Evolutionary conservation across 2,329 filamentous ascomycete species (phyloP), one percentile per base, ranked within the genome.

Genomic region (Alternaria viburni): DNA sequence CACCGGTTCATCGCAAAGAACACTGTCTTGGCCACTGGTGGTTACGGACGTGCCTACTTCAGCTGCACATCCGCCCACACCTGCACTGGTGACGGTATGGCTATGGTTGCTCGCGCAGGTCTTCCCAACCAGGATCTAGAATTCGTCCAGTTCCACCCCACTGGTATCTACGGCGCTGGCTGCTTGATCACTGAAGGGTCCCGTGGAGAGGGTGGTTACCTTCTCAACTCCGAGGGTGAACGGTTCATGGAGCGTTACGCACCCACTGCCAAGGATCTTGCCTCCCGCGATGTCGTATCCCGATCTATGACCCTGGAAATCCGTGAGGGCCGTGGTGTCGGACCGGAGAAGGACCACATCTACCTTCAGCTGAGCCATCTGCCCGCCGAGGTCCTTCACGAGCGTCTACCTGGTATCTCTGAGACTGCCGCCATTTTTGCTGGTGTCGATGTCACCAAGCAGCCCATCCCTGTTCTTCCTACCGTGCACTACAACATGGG

Each of bases 401-500:
- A 98, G 85, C 93, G 96, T 86, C 91, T 99, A 65, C 95, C 95
- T 60, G 95, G 95, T 89, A 99, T 99, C 81, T 97, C 95, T 43
- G 96, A 99, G 87, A 99, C 96, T 32, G 96, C 95, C 57, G 93
- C 93, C 74, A 98, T 98, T 77, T 99, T 99, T 83, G 88, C 95
- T 64, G 95, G 96, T 84, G 94, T 99, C 74, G 96, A 99, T 81
- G 95, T 99, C 73, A 91, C 90, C 79, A 97, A 97, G 86, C 92
- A 97, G 84, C 95, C 95, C 70, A 98, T 98, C 74, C 95, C 95
- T 66, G 95, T 98, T 70, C 87, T 98, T 67, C 95, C 95, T 62
- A 98, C 95, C 47, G 95, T 97, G 72, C 94, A 99, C 87, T 99
- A 99, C 88, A 97, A 97, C 88, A 99, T 98, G 96, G 95, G 95